These are phyloP conservation scores for Fusarium brachygibbosum DNA, from an alignment of 2,329 filamentous ascomycete species.

Conservation along the genomic window DNA sequence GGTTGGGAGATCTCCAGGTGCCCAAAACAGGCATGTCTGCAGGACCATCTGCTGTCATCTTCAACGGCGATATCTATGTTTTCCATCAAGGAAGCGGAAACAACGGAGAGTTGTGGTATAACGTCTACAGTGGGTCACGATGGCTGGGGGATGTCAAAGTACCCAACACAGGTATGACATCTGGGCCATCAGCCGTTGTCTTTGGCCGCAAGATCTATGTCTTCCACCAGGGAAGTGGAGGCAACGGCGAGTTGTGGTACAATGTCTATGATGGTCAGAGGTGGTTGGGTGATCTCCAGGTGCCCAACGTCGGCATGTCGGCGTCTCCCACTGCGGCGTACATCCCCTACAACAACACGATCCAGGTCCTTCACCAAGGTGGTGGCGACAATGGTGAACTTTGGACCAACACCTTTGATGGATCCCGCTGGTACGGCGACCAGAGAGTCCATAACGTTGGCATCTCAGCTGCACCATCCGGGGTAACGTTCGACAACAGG, in stretches of 20 bases:
- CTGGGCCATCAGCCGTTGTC: neutral
- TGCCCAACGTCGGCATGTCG: neutral
- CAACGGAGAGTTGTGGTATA: neutral
- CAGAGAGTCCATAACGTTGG: neutral
- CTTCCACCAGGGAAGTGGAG: neutral
- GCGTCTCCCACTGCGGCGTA: neutral
- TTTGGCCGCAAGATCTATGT: neutral
- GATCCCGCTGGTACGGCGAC: neutral
- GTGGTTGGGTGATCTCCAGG: neutral
- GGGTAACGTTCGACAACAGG: neutral
- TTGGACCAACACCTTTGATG: neutral
- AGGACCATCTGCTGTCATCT: neutral
- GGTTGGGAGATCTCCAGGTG: neutral
- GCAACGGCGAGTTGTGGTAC: neutral
- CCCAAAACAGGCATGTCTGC: neutral
- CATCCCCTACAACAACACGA: neutral
- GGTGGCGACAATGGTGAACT: neutral
- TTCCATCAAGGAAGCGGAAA: neutral
- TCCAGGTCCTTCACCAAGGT: neutral
- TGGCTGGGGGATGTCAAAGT: neutral
- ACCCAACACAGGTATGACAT: neutral
- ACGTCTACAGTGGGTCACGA: neutral
- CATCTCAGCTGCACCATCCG: neutral
- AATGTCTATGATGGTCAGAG: neutral
- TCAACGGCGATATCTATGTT: neutral